Conservation (phyloP, 2,329 filamentous ascomycete genomes). For the Penicillium sp. region DNA sequence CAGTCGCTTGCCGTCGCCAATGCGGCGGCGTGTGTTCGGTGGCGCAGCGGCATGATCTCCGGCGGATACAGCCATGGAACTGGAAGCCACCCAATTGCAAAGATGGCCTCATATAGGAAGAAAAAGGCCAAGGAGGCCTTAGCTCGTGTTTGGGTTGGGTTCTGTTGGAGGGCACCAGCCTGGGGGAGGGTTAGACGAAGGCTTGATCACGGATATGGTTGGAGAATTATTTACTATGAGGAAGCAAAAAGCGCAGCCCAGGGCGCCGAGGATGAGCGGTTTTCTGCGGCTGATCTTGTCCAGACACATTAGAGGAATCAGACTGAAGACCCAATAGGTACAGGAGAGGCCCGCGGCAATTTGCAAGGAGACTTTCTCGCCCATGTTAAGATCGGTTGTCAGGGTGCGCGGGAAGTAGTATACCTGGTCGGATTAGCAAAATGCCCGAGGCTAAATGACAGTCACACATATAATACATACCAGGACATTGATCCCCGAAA, state of each 20-base stretch:
- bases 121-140: slow-evolving; percentile 1
- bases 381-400: not conserved
- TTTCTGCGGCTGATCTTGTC: not conserved
- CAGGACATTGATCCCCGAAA: not conserved
- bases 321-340: slow-evolving; percentile 1
- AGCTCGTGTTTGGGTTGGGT: not conserved
- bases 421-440: too few relatives aligned
- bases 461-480: too few relatives aligned
- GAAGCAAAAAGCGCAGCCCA: not conserved
- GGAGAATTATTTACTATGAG: not conserved
- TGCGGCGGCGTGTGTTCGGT: slow-evolving; percentile 13
- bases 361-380: not conserved
- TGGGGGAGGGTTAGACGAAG: too few relatives aligned
- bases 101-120: slow-evolving; percentile 6
- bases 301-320: not conserved
- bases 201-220: too few relatives aligned
- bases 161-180: not conserved
- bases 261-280: not conserved
- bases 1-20: slow-evolving; percentile 19
- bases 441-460: too few relatives aligned
- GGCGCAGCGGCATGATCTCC: slow-evolving; percentile 21
- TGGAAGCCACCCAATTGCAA: slow-evolving; percentile 2
- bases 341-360: not conserved
- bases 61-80: slow-evolving; percentile 14
- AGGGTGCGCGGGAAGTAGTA: not conserved